Conservation (phyloP, 129 eudicot genomes). For the Artemisia annua region DNA sequence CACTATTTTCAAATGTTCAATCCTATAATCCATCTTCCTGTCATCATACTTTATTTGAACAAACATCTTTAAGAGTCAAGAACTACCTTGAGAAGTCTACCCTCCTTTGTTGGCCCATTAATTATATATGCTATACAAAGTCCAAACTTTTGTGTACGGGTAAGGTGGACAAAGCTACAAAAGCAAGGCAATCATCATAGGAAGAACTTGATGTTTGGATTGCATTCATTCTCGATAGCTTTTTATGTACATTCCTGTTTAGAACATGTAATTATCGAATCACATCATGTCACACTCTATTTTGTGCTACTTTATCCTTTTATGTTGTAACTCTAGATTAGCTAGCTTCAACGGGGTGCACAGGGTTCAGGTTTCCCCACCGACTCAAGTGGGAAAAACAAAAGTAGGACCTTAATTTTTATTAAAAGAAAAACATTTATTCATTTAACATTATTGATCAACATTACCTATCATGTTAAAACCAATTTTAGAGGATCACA, state of each 20-base stretch:
- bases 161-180: slow-evolving; percentile 18
- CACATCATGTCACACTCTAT: no score
- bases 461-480: no score
- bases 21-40: slow-evolving; percentile 14
- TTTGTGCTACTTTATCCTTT: no score
- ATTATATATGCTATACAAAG: slow-evolving; percentile 4
- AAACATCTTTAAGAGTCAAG: slow-evolving; percentile 21
- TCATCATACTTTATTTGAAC: slow-evolving; percentile 38
- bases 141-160: slow-evolving; percentile 25
- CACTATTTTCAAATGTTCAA: slow-evolving; percentile 17
- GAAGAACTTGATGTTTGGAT: slow-evolving; percentile 20
- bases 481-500: no score
- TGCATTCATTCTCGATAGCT: slow-evolving; percentile 1
- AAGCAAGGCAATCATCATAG: slow-evolving; percentile 20
- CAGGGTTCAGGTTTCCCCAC: no score
- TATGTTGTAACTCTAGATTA: no score
- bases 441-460: no score
- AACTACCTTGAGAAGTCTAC: slow-evolving; percentile 31
- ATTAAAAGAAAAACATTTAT: no score
- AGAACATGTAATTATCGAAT: background rate
- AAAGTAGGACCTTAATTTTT: no score
- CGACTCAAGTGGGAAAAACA: no score
- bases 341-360: no score
- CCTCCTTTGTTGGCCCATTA: slow-evolving; percentile 32
- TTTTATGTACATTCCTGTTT: background rate